Conservation (phyloP, 2,329 filamentous ascomycete species). For the Eurotiales sp. region DNA sequence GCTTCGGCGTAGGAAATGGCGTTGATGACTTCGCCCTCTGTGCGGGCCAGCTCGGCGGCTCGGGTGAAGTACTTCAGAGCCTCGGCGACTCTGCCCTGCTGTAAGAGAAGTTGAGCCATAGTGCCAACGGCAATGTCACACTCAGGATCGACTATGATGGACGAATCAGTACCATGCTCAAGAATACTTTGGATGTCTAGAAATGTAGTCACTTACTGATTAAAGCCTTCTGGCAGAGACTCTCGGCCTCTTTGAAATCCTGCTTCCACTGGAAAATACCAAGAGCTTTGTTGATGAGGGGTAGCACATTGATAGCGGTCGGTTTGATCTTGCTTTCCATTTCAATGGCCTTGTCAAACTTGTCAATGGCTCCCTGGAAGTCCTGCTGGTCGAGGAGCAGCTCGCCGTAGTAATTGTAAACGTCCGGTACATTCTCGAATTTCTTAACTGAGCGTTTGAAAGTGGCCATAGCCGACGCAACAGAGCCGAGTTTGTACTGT, state of each 20-base stretch:
- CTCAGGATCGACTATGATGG: constrained; percentile 77
- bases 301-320: constrained; percentile 94
- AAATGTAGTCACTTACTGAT: constrained; percentile 67
- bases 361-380: constrained; percentile 90
- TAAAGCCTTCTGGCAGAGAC: constrained; percentile 92
- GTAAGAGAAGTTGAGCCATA: constrained; percentile 94
- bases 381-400: constrained; percentile 94
- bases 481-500: constrained; percentile 99
- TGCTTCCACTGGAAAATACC: constrained; percentile 98
- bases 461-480: constrained; percentile 96
- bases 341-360: constrained; percentile 97
- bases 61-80: constrained; percentile 96
- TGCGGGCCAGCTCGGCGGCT: constrained; percentile 88
- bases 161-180: constrained; percentile 15
- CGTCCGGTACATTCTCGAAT: constrained; percentile 92
- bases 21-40: constrained; percentile 93
- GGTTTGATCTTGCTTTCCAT: constrained; percentile 96
- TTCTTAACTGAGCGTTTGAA: constrained; percentile 98
- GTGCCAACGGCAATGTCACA: constrained; percentile 98
- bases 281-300: constrained; percentile 96
- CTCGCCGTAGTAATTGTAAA: constrained; percentile 99
- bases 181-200: constrained; percentile 6
- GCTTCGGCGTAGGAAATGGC: constrained; percentile 96
- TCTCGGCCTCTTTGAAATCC: constrained; percentile 90
- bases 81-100: constrained; percentile 95